These are phyloP conservation scores for Malus sylvestris DNA, from an alignment of 306 rosid genomes.

Conservation along the genomic window DNA sequence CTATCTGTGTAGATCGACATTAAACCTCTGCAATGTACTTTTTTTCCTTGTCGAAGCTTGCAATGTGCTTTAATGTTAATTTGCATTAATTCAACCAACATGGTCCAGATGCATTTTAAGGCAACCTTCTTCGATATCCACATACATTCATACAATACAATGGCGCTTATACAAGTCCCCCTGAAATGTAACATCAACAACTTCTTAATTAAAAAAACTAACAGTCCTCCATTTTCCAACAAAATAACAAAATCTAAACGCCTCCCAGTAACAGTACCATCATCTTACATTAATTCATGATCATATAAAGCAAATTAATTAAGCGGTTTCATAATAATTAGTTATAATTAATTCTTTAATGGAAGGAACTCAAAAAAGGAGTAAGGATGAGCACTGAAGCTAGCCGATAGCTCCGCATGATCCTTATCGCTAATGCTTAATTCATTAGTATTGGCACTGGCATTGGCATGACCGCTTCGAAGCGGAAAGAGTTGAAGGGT, in stretches of 20 bases:
- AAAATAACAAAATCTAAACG: constrained; percentile 14
- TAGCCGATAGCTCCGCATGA: constrained; percentile 29
- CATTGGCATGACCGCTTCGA: constrained; percentile 23
- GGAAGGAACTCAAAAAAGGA: constrained; percentile 81
- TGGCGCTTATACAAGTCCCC: constrained; percentile 17
- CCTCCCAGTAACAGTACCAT: background rate
- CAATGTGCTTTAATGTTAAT: constrained; percentile 9
- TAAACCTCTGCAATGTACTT: constrained; percentile 15
- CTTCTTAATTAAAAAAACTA: background rate
- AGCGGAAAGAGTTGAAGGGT: constrained; percentile 84
- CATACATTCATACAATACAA: constrained; percentile 2
- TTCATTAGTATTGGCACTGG: background rate
- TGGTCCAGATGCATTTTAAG: constrained; percentile 65
- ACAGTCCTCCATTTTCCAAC: constrained; percentile 23
- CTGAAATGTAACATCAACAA: constrained; percentile 43
- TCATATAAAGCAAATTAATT: background rate
- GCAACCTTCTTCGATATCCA: constrained; percentile 35
- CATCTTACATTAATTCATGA: background rate
- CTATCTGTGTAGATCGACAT: constrained; percentile 4
- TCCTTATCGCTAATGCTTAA: constrained; percentile 22
- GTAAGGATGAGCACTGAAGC: constrained; percentile 9
- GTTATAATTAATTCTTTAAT: constrained; percentile 35
- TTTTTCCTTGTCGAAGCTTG: background rate
- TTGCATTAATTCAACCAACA: constrained; percentile 40
- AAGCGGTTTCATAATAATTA: background rate